Conservation (phyloP, 805 yeast genomes). For the Spathaspora passalidarum region DNA sequence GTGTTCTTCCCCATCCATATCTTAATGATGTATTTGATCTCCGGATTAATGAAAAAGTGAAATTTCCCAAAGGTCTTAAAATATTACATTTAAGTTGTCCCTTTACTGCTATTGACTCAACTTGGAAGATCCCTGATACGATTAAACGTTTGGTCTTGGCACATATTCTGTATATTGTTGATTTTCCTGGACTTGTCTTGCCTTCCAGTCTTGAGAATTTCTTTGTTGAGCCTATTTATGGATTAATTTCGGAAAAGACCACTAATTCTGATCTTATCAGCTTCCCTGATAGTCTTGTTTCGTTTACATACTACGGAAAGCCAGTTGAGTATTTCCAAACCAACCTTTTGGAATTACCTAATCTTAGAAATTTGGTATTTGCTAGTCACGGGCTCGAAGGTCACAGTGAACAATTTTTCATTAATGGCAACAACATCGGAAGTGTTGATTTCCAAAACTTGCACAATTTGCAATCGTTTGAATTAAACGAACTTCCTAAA, state of each 20-base stretch:
- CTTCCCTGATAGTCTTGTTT: background rate
- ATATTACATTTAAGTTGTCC: conserved; percentile 1
- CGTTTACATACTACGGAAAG: background rate
- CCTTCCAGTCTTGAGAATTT: background rate
- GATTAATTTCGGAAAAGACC: background rate
- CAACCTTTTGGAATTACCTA: background rate
- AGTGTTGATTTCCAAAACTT: background rate
- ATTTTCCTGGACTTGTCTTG: background rate
- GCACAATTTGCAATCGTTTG: background rate
- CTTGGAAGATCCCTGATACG: background rate
- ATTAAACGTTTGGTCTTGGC: background rate
- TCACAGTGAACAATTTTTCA: background rate
- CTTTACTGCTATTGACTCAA: conserved; percentile 1
- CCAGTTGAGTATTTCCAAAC: background rate
- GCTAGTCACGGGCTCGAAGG: background rate
- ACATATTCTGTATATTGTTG: background rate
- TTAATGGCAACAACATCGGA: background rate
- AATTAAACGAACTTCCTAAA: background rate
- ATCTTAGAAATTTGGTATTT: background rate
- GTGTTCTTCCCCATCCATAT: background rate
- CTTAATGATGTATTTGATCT: background rate
- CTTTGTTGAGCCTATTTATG: conserved; percentile 1
- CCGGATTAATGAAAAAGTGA: background rate
- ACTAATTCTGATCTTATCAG: background rate
- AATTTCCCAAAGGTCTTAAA: background rate